Evolutionary conservation across 2,329 filamentous ascomycete genomes (phyloP).

Genomic region (Verticillium longisporum): DNA sequence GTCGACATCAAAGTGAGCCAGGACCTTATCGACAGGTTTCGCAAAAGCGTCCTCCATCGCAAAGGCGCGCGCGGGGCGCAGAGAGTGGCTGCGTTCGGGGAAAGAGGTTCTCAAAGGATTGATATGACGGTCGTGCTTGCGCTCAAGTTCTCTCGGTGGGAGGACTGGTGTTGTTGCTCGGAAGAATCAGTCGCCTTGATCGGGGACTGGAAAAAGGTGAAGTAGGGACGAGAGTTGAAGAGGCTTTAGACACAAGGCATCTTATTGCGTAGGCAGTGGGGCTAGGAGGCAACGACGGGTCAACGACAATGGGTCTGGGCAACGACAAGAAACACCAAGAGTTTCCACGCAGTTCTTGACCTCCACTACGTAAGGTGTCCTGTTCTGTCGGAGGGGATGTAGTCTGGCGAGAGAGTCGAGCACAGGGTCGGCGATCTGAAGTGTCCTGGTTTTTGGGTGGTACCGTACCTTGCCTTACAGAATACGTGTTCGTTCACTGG

Average conservation of each 20-base stretch:
- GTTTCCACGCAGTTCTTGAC: slow-evolving; percentile 9
- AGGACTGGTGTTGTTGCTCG: background rate
- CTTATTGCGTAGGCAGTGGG: slow-evolving; percentile 11
- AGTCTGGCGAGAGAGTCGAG: background rate
- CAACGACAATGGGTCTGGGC: background rate
- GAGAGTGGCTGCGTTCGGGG: slow-evolving; percentile 2
- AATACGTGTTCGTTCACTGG: slow-evolving; percentile 14
- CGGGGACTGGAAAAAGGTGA: background rate
- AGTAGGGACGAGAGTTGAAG: slow-evolving; percentile 6
- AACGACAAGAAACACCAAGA: slow-evolving; percentile 8
- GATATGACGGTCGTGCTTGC: background rate
- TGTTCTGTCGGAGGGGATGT: background rate
- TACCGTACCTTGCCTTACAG: background rate
- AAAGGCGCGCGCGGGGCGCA: slow-evolving; percentile 9
- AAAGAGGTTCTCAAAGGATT: background rate
- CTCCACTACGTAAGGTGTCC: background rate
- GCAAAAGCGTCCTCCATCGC: slow-evolving; percentile 59
- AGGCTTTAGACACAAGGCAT: slow-evolving; percentile 6
- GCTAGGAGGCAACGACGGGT: slow-evolving; percentile 9
- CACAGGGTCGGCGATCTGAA: background rate
- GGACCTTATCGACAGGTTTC: slow-evolving; percentile 49
- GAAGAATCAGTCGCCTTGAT: background rate
- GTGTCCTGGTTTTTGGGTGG: background rate
- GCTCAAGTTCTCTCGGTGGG: background rate
- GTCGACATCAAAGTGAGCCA: slow-evolving; percentile 52